Evolutionary conservation across 805 yeast species (phyloP).

Genomic region (Myxozyma lipomycoides): DNA sequence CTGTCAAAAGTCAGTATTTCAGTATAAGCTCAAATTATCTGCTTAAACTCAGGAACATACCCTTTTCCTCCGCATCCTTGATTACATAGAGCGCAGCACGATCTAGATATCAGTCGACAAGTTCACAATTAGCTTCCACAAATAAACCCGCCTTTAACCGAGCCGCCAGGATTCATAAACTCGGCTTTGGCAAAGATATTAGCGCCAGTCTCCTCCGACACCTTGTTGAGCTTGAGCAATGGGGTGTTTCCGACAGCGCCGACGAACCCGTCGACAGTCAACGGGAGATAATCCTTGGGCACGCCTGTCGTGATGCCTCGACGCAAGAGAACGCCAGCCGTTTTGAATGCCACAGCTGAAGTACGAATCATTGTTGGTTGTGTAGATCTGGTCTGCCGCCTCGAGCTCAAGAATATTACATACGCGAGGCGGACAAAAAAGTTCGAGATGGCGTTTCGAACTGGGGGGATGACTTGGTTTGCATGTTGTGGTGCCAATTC

Average conservation of each 20-base stretch:
- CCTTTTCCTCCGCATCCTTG: conserved; percentile 70
- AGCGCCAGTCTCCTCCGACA: conserved; percentile 59
- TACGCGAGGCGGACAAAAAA: too few species aligned
- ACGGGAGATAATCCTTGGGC: conserved; percentile 52
- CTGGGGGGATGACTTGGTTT: too few species aligned
- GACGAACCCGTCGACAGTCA: conserved; percentile 66
- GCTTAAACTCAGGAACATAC: conserved; percentile 30
- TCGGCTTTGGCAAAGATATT: conserved; percentile 88
- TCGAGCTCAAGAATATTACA: too few species aligned
- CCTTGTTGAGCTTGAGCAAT: conserved; percentile 54
- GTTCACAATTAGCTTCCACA: neutral
- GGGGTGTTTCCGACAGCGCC: conserved; percentile 96
- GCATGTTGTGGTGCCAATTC: too few species aligned
- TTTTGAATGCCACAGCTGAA: neutral
- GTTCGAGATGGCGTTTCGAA: too few species aligned
- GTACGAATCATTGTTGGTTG: neutral
- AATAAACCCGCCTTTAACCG: conserved; percentile 51
- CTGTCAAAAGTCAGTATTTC: conserved; percentile 16
- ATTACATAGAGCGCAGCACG: conserved; percentile 78
- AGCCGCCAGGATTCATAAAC: conserved; percentile 90
- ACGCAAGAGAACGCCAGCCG: neutral
- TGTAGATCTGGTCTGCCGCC: too few species aligned
- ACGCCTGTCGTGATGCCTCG: neutral
- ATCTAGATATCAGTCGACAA: conserved; percentile 41
- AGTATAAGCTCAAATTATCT: too few species aligned